Evolutionary conservation across 2,329 filamentous ascomycete genomes (phyloP).

Genomic region (Diaporthe eres): DNA sequence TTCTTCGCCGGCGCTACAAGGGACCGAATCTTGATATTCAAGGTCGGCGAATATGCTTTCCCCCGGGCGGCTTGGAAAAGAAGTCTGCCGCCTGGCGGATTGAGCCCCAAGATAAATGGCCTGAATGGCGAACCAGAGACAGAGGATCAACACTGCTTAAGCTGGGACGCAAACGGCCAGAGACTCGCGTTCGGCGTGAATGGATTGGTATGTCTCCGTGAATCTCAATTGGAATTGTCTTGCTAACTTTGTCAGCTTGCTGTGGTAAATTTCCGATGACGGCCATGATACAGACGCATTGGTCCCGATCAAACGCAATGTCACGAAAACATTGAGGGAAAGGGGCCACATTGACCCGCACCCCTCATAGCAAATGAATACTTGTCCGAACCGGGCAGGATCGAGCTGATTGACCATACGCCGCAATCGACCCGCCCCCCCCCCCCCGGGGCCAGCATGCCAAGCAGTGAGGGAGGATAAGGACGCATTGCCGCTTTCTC

Average conservation of each 20-base stretch:
- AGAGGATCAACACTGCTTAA: conserved; percentile 72
- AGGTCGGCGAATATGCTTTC: conserved; percentile 70
- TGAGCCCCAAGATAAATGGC: conserved; percentile 62
- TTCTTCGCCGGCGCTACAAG: conserved; percentile 74
- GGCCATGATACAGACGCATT: background rate
- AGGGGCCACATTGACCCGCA: background rate
- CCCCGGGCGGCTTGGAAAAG: conserved; percentile 74
- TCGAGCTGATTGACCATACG: background rate
- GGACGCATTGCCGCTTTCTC: background rate
- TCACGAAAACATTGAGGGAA: background rate
- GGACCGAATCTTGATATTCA: conserved; percentile 74
- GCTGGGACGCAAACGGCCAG: conserved; percentile 74
- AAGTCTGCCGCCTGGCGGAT: conserved; percentile 63
- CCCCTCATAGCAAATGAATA: background rate
- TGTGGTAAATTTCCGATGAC: conserved; percentile 49
- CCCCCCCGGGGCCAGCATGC: too few relatives aligned
- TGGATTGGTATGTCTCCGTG: conserved; percentile 66
- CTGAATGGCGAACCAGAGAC: conserved; percentile 67
- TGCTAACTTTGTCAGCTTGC: conserved; percentile 48
- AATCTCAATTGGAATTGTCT: background rate
- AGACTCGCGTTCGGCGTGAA: conserved; percentile 76
- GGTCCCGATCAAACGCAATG: background rate
- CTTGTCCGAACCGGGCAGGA: background rate
- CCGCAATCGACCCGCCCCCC: background rate
- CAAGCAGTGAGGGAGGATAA: background rate